Evolutionary conservation across 2,329 filamentous ascomycete genomes (phyloP), one percentile per base, ranked within the genome.

Genomic region (Colletotrichum kahawae): DNA sequence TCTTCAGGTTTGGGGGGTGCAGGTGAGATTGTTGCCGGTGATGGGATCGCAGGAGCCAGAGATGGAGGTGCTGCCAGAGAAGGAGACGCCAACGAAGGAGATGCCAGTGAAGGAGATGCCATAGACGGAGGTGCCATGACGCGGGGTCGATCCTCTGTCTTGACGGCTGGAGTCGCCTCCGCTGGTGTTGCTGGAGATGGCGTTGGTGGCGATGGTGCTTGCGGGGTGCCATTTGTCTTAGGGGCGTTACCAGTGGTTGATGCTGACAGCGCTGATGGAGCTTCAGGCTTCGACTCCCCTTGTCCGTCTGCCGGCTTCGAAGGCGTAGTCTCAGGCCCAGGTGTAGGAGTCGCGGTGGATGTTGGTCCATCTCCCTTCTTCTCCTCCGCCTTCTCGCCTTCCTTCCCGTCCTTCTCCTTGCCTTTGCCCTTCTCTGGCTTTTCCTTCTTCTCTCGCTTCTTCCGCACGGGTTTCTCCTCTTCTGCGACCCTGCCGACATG

Each of bases 401-500:
- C 77, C 51, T 77, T 77, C 29, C 67, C 72, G 2, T 75, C 79
- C 73, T 80, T 80, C 18, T 79, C 81, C 71, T 81, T 82, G 54
- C 78, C 78, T 75, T 82, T 82, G 21, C 77, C 79, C 78, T 86
- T 85, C 6, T 84, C 83, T 1, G 78, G 82, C 66, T 82, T 84
- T 64, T 86, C 85, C 72, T 87, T 84, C 81, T 92, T 93, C 82
- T 89, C 86, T 74, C 88, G 87, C 81, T 92, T 93, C 77, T 88
- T 86, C 77, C 86, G 84, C 18, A 82, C 81, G 16, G 88, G 87
- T 79, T 90, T 91, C 80, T 92, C 91, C 79, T 93, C 90, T 76
- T 92, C 88, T 3, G 88, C 89, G 48, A 93, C 88, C 78, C 90
- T 92, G 54, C 95, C 94, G 51, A 95, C 90, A 76, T 91, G 90